A percentile compares a stretch with the other conserved stretches of the same genome.
Conservation (phyloP, 257 asterid genomes). For the Nicotiana attenuata region DNA sequence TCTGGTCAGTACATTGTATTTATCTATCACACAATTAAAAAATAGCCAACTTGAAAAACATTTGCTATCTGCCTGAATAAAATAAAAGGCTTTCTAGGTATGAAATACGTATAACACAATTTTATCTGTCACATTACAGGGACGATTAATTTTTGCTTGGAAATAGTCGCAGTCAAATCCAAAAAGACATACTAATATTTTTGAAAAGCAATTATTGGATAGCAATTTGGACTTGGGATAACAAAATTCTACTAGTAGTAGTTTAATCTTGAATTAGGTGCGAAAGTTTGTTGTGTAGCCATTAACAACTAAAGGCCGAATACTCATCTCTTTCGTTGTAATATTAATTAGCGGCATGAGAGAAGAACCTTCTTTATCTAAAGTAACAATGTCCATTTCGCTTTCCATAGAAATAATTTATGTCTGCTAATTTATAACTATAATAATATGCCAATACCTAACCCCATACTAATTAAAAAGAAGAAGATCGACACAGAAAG, state of each 20-base stretch:
- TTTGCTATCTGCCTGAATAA: neutral
- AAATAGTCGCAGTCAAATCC: neutral
- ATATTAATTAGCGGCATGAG: too few relatives aligned
- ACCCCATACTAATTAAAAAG: too few relatives aligned
- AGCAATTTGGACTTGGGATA: neutral
- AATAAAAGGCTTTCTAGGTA: neutral
- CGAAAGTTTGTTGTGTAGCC: too few relatives aligned
- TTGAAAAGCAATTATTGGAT: neutral
- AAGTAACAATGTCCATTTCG: too few relatives aligned
- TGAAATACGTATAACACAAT: neutral
- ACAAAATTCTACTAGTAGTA: neutral
- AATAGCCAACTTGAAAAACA: neutral
- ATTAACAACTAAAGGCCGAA: too few relatives aligned
- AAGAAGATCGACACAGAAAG: too few relatives aligned
- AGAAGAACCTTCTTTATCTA: too few relatives aligned
- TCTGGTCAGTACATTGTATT: neutral
- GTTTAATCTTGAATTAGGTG: too few relatives aligned
- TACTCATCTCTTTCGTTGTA: too few relatives aligned
- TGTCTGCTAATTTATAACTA: too few relatives aligned
- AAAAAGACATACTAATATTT: neutral
- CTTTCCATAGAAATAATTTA: too few relatives aligned
- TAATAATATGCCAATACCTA: too few relatives aligned
- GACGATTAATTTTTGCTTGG: neutral
- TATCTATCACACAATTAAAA: neutral
- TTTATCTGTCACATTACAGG: neutral